These are phyloP conservation scores for Xylariaceae sp. DNA, from an alignment of 2,329 filamentous ascomycete species.

Conservation along the genomic window DNA sequence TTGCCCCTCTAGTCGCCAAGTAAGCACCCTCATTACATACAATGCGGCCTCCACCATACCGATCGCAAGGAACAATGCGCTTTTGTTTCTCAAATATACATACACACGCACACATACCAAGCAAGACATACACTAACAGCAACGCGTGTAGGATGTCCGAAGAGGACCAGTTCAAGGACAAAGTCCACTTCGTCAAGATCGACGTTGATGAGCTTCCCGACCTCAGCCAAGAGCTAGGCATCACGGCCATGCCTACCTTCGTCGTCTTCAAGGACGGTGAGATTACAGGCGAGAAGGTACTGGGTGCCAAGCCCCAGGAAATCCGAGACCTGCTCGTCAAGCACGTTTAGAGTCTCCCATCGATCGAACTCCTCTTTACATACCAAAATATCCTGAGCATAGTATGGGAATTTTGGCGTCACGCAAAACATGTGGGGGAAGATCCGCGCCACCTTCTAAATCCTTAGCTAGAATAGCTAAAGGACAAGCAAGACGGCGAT, in stretches of 20 bases:
- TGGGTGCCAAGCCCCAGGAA: constrained; percentile 81
- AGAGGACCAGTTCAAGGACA: constrained; percentile 59
- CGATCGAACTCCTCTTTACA: not conserved
- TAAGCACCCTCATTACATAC: constrained; percentile 46
- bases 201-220: constrained; percentile 85
- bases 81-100: not conserved
- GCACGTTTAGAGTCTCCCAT: not conserved
- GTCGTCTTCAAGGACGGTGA: constrained; percentile 80
- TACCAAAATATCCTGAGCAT: not conserved
- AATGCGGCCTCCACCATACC: not conserved
- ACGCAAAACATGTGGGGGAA: not conserved
- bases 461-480: not conserved
- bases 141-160: constrained; percentile 61
- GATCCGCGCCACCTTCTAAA: not conserved
- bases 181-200: constrained; percentile 85
- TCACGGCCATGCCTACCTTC: constrained; percentile 95
- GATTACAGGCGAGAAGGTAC: constrained; percentile 72
- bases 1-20: constrained; percentile 77
- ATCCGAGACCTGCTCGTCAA: constrained; percentile 57
- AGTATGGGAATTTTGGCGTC: not conserved
- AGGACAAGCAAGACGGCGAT: not conserved
- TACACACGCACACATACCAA: no score
- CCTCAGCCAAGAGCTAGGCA: constrained; percentile 76
- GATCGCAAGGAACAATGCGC: not conserved
- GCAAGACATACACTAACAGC: constrained; percentile 13